Percentiles rank a stretch among this genome's conserved stretches.
Evolutionary conservation across 352 stramenopile genomes (phyloP).

Genomic region (Phytophthora pini): DNA sequence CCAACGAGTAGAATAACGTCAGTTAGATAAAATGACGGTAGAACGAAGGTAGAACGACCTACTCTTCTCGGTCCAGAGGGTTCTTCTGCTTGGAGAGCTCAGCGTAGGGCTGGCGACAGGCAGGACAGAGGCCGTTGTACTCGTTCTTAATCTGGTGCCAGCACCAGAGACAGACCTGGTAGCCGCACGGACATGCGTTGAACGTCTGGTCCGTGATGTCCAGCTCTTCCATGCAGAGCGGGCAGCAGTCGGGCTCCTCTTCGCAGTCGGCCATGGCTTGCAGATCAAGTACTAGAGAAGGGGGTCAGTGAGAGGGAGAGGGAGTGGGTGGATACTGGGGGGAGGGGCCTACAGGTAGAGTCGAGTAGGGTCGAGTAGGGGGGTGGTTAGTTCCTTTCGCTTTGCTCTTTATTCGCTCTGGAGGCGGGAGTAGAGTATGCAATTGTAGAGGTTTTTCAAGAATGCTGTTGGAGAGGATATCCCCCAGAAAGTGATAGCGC

Average conservation of each 20-base stretch:
- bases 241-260: conserved; percentile 94
- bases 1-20: not conserved
- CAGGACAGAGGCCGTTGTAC: conserved; percentile 97
- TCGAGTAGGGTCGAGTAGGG: not conserved
- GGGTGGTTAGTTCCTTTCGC: conserved; percentile 1
- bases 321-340: not conserved
- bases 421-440: conserved; percentile 10
- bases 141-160: conserved; percentile 99
- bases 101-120: conserved; percentile 97
- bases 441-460: not conserved
- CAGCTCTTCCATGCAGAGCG: conserved; percentile 98
- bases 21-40: not conserved
- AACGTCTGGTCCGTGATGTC: conserved; percentile 99
- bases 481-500: conserved; percentile 8
- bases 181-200: conserved; percentile 98
- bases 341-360: not conserved
- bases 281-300: not conserved
- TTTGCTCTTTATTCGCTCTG: conserved; percentile 28
- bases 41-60: conserved; percentile 4
- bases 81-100: conserved; percentile 91
- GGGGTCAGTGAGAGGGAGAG: not conserved
- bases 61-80: conserved; percentile 97
- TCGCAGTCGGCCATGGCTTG: conserved; percentile 63
- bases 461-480: not conserved
- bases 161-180: conserved; percentile 99